A percentile compares a stretch with the other conserved stretches of the same genome.
phyloP scores from a whole-genome alignment of 1,284 basidiomycete species.

The Ceratobasidium sp. region DNA sequence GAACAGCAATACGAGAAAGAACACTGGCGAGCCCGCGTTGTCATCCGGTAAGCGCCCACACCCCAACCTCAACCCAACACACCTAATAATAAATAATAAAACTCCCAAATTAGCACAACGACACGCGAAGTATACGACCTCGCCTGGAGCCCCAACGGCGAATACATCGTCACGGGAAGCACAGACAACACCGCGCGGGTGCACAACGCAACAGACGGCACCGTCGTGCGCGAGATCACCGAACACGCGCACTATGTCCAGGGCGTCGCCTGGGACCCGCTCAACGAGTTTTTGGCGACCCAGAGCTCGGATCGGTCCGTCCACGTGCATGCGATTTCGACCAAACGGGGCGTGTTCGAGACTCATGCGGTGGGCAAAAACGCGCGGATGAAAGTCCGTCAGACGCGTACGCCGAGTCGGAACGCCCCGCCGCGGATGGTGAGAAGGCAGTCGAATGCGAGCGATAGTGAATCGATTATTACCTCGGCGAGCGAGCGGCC shows the following conservation, averaged over 20 bases:
- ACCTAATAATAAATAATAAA: neutral
- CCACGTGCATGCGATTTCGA: constrained; percentile 86
- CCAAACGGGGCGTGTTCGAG: constrained; percentile 83
- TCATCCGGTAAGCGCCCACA: constrained; percentile 74
- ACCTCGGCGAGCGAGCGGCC: constrained; percentile 66
- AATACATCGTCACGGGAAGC: constrained; percentile 93
- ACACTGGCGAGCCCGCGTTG: constrained; percentile 92
- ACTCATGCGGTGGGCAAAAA: constrained; percentile 88
- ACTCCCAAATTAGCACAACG: constrained; percentile 68
- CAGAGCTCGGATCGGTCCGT: constrained; percentile 93
- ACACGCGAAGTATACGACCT: constrained; percentile 97
- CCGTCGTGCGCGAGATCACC: constrained; percentile 84
- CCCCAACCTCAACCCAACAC: neutral
- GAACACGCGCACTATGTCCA: constrained; percentile 96
- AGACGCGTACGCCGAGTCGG: constrained; percentile 76
- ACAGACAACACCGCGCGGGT: constrained; percentile 96
- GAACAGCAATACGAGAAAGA: constrained; percentile 93
- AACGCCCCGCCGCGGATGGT: constrained; percentile 57
- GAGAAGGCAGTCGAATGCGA: constrained; percentile 78
- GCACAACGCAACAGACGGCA: constrained; percentile 82
- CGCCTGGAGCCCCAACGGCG: constrained; percentile 96
- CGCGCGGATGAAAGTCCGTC: constrained; percentile 75
- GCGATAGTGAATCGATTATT: constrained; percentile 76
- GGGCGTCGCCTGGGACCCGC: constrained; percentile 95
- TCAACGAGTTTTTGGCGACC: constrained; percentile 94